These are phyloP conservation scores for Aspergillus transmontanensis DNA, from an alignment of 2,329 filamentous ascomycete species.

Conservation along the genomic window DNA sequence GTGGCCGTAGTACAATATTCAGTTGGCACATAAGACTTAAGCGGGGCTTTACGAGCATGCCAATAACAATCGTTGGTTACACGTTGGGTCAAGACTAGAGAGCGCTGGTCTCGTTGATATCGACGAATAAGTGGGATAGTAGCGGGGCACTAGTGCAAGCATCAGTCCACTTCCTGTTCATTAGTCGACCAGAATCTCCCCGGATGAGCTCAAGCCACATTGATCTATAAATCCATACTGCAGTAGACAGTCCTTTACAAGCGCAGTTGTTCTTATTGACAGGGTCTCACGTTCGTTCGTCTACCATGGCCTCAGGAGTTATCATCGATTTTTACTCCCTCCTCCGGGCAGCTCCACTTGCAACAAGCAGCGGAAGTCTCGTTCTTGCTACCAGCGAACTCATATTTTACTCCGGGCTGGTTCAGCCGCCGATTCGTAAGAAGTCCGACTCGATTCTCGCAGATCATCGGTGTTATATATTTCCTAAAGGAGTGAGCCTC, in stretches of 20 bases:
- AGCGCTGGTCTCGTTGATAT: not conserved
- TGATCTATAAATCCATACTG: not conserved
- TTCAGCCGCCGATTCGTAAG: not conserved
- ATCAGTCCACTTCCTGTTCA: not conserved
- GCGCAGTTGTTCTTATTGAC: not conserved
- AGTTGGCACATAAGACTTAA: not conserved
- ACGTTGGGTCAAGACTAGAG: not conserved
- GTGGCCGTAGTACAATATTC: too few relatives aligned
- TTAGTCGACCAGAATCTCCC: not conserved
- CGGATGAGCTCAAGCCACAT: not conserved
- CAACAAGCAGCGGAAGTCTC: not conserved
- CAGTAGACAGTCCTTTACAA: not conserved
- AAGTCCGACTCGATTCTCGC: not conserved
- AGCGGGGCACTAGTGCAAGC: not conserved
- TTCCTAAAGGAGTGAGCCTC: constrained; percentile 14
- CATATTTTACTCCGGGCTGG: not conserved
- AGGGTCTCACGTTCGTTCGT: too few relatives aligned
- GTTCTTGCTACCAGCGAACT: not conserved
- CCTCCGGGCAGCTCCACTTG: not conserved
- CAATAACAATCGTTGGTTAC: not conserved
- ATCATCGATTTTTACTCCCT: not conserved
- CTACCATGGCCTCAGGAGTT: not conserved
- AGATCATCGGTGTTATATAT: constrained; percentile 1
- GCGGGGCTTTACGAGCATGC: not conserved
- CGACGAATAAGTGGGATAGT: not conserved